phyloP scores from a whole-genome alignment of 129 eudicot species.

The Ambrosia artemisiifolia region DNA sequence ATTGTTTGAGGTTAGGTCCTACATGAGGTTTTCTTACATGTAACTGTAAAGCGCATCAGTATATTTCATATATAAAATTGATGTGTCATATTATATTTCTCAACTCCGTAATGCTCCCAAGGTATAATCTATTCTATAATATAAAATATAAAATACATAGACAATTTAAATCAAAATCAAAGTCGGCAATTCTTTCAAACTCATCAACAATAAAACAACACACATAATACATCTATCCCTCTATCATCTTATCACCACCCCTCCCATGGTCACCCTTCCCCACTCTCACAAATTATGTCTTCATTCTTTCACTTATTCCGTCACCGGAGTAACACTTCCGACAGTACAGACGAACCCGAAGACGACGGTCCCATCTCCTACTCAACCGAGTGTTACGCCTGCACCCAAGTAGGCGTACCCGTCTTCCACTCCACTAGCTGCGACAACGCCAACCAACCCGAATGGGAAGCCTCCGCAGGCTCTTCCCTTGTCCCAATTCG shows the following conservation, averaged over 20 bases:
- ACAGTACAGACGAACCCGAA: constrained; percentile 30
- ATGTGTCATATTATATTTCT: no score
- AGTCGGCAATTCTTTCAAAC: not conserved
- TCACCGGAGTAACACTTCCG: constrained; percentile 29
- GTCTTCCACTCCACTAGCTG: constrained; percentile 97
- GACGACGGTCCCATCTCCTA: constrained; percentile 36
- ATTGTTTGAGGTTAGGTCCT: no score
- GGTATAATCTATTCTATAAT: no score
- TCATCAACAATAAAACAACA: not conserved
- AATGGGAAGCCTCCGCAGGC: constrained; percentile 97
- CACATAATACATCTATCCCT: not conserved
- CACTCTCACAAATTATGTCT: constrained; percentile 32
- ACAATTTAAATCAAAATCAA: not conserved
- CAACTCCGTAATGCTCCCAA: no score
- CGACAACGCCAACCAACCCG: constrained; percentile 69
- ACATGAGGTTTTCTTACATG: no score
- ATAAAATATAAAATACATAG: no score
- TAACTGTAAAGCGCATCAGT: no score
- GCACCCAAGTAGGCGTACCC: constrained; percentile 92
- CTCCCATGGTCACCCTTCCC: constrained; percentile 51
- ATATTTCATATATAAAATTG: no score
- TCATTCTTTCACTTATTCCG: constrained; percentile 29
- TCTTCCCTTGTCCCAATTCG: constrained; percentile 70
- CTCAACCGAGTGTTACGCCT: constrained; percentile 75
- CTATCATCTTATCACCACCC: not conserved